Conservation (phyloP, 768 basidiomycete species). For the Cyathus striatus region DNA sequence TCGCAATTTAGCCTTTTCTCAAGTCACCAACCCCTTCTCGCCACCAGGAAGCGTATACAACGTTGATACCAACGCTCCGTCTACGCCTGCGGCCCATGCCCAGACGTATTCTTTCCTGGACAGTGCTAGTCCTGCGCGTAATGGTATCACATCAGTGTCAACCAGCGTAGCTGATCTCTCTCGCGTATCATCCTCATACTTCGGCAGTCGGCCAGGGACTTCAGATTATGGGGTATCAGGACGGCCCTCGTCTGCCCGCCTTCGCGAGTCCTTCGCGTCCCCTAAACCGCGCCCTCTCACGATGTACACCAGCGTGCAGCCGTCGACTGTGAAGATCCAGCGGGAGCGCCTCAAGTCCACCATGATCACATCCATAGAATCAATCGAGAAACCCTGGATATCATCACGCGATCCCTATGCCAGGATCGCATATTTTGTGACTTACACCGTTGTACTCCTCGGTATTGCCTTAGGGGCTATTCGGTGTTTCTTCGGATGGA, state of each 20-base stretch:
- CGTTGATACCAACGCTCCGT: constrained; percentile 29
- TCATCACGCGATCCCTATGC: constrained; percentile 47
- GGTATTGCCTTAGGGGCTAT: constrained; percentile 50
- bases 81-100: constrained; percentile 8
- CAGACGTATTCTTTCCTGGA: constrained; percentile 28
- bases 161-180: constrained; percentile 40
- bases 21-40: constrained; percentile 43
- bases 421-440: constrained; percentile 56
- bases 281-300: constrained; percentile 57
- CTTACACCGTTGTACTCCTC: constrained; percentile 53
- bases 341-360: constrained; percentile 46
- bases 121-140: constrained; percentile 18
- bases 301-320: constrained; percentile 42
- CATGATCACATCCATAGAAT: constrained; percentile 29
- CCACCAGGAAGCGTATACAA: constrained; percentile 43
- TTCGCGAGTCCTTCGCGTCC: constrained; percentile 54
- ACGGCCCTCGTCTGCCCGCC: constrained; percentile 31
- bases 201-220: constrained; percentile 28
- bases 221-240: constrained; percentile 22
- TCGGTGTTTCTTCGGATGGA: constrained; percentile 56
- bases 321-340: constrained; percentile 30
- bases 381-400: constrained; percentile 63
- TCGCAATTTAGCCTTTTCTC: constrained; percentile 28
- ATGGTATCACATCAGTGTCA: constrained; percentile 30
- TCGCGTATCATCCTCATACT: constrained; percentile 31